Evolutionary conservation across 2,329 filamentous ascomycete species (phyloP).

Genomic region (Atkinsonella hypoxylon): DNA sequence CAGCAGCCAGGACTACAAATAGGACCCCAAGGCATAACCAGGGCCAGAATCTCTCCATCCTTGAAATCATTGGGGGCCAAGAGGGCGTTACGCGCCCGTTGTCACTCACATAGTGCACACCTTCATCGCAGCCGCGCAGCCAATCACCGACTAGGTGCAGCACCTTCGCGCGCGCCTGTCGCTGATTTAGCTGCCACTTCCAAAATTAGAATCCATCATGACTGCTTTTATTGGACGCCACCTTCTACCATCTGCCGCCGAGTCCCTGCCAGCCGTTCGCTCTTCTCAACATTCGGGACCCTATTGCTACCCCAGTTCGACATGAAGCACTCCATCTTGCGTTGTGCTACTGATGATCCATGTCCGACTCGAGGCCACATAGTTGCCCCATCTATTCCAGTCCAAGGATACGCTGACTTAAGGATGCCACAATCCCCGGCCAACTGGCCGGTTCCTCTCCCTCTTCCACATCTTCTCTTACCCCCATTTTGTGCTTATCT

Average conservation of each 20-base stretch:
- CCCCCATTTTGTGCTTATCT: conserved; percentile 15
- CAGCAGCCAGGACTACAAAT: too few relatives aligned
- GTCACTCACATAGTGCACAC: conserved; percentile 1
- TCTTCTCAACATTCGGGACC: not conserved
- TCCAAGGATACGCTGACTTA: conserved; percentile 12
- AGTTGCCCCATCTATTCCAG: conserved; percentile 14
- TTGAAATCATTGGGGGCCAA: conserved; percentile 8
- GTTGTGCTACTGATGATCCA: conserved; percentile 14
- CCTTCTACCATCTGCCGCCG: not conserved
- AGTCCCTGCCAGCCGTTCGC: not conserved
- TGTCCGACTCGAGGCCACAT: conserved; percentile 14
- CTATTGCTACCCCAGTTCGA: conserved; percentile 5
- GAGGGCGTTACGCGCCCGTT: conserved; percentile 15
- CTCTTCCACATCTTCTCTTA: conserved; percentile 24
- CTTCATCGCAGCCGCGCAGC: conserved; percentile 16
- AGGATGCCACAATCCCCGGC: conserved; percentile 18
- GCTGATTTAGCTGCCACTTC: conserved; percentile 10
- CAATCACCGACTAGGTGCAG: conserved; percentile 10
- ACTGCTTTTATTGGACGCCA: conserved; percentile 21
- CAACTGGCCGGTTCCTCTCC: conserved; percentile 14
- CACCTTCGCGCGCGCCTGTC: conserved; percentile 29
- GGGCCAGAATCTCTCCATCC: not conserved
- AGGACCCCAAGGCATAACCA: too few relatives aligned
- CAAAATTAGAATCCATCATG: conserved; percentile 23
- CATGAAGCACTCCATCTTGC: conserved; percentile 7